Evolutionary conservation across 1,284 basidiomycete genomes (phyloP).

Genomic region (Earliella scabrosa): DNA sequence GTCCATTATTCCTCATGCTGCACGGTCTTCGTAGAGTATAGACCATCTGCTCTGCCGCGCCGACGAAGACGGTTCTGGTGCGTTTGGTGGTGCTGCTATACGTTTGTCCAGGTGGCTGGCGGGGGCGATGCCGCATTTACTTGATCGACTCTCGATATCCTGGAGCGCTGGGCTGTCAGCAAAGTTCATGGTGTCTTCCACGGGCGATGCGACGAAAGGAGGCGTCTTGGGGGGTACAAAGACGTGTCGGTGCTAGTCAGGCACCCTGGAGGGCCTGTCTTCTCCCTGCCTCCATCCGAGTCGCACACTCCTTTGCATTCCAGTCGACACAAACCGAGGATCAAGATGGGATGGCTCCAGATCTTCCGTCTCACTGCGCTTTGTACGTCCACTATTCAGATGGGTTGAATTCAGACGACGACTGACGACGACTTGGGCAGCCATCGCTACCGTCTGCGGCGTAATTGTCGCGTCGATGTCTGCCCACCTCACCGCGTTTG

Average conservation of each 20-base stretch:
- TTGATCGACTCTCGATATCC: not conserved
- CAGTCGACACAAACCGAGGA: not conserved
- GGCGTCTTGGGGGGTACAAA: not conserved
- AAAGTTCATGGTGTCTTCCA: too few species aligned
- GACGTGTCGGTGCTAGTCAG: not conserved
- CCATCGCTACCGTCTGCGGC: constrained; percentile 13
- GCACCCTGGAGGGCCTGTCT: not conserved
- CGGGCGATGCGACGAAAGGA: not conserved
- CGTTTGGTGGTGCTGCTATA: too few species aligned
- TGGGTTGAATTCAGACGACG: not conserved
- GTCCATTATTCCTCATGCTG: too few species aligned
- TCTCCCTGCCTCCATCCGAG: not conserved
- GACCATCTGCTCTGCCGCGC: too few species aligned
- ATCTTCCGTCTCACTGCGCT: constrained; percentile 13
- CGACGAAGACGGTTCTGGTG: too few species aligned
- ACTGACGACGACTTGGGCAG: not conserved
- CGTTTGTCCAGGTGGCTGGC: too few species aligned
- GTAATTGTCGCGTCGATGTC: constrained; percentile 26
- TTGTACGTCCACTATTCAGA: constrained; percentile 4
- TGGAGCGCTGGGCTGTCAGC: constrained; percentile 2
- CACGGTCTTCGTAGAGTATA: too few species aligned
- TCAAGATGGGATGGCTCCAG: constrained; percentile 16
- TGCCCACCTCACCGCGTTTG: constrained; percentile 23
- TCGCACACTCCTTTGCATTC: not conserved
- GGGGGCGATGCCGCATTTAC: constrained; percentile 4